Conservation (phyloP, 805 yeast species). For the Metschnikowia bowlesiae region DNA sequence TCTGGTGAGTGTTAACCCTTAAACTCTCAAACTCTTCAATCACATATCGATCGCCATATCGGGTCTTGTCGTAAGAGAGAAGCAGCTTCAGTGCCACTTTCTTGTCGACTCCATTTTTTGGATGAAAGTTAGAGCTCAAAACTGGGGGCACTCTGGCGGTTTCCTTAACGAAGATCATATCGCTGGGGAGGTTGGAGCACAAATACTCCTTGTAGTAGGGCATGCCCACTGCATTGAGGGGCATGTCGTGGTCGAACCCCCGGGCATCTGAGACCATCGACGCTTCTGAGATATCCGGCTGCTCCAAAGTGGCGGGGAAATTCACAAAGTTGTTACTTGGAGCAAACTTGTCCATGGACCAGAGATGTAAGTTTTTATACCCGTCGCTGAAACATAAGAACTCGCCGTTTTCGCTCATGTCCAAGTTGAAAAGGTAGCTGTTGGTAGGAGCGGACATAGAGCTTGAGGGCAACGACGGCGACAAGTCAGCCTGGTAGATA, state of each 20-base stretch:
- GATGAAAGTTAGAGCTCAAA: conserved; percentile 41
- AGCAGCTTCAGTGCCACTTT: conserved; percentile 21
- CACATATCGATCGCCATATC: conserved; percentile 54
- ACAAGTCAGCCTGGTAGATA: conserved; percentile 62
- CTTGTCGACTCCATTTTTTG: not conserved
- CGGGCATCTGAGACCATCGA: conserved; percentile 22
- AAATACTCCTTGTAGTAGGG: conserved; percentile 79
- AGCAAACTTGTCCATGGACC: conserved; percentile 45
- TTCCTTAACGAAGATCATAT: conserved; percentile 54
- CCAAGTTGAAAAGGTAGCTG: conserved; percentile 44
- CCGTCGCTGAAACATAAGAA: conserved; percentile 66
- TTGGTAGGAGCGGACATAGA: conserved; percentile 7
- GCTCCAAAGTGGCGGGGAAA: conserved; percentile 44
- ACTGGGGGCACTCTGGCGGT: conserved; percentile 55
- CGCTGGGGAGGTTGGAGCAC: conserved; percentile 75
- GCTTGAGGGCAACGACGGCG: conserved; percentile 4
- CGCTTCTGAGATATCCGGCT: conserved; percentile 43
- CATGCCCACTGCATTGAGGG: conserved; percentile 74
- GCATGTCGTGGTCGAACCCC: conserved; percentile 40
- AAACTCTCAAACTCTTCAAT: conserved; percentile 40
- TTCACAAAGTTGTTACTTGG: conserved; percentile 32
- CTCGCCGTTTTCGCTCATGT: conserved; percentile 70
- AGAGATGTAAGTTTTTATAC: conserved; percentile 56
- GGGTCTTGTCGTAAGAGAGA: conserved; percentile 48
- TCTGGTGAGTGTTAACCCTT: conserved; percentile 13